phyloP scores from a whole-genome alignment of 768 basidiomycete species.

The Tylopilus subfusipes region DNA sequence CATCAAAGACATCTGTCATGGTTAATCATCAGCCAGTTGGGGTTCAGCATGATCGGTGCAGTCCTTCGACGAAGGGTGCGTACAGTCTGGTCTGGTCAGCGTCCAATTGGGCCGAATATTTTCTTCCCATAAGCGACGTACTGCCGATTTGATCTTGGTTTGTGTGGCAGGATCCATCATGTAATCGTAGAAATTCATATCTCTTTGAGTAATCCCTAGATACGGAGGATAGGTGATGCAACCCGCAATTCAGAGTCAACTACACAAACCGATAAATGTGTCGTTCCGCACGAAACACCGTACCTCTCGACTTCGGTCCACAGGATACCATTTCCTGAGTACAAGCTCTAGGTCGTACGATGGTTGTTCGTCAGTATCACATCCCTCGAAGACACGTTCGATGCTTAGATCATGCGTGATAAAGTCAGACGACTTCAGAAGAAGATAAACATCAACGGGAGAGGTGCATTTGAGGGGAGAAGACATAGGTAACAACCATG shows the following conservation, averaged over 20 bases:
- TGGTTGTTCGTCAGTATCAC: constrained; percentile 27
- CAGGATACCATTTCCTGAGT: constrained; percentile 83
- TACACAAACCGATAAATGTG: constrained; percentile 59
- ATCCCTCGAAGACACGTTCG: constrained; percentile 65
- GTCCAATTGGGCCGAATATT: constrained; percentile 62
- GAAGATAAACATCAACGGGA: constrained; percentile 86
- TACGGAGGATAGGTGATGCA: not conserved
- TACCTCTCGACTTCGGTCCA: constrained; percentile 81
- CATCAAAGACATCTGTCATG: constrained; percentile 68
- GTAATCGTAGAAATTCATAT: constrained; percentile 86
- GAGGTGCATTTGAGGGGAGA: constrained; percentile 83
- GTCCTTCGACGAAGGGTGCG: constrained; percentile 22
- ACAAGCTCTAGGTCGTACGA: constrained; percentile 76
- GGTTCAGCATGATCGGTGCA: not conserved
- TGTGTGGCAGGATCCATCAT: constrained; percentile 62
- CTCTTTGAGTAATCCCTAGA: constrained; percentile 82
- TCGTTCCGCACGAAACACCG: constrained; percentile 85
- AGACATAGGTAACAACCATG: constrained; percentile 84
- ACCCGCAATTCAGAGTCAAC: not conserved
- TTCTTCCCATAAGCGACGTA: constrained; percentile 64
- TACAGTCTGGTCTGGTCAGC: constrained; percentile 58
- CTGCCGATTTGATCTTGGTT: constrained; percentile 46
- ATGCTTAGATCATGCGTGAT: constrained; percentile 70
- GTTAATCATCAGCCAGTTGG: not conserved
- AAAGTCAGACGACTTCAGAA: constrained; percentile 92